Evolutionary conservation across 2,329 filamentous ascomycete genomes (phyloP).

Genomic region (Apiospora kogelbergensis): DNA sequence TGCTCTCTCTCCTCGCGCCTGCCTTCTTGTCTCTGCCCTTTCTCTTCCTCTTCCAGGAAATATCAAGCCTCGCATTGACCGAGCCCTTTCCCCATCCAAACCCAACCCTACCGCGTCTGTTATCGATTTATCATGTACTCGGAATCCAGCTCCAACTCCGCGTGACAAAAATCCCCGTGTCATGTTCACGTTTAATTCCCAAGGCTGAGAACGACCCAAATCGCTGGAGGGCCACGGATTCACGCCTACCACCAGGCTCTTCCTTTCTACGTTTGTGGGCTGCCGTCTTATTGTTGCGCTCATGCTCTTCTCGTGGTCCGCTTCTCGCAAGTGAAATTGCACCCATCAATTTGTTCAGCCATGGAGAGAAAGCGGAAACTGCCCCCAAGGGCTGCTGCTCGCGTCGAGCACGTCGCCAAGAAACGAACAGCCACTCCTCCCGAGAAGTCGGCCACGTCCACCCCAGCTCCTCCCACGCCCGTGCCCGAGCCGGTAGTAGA

Average conservation of each 20-base stretch:
- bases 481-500: constrained; percentile 36
- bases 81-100: not conserved
- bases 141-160: not conserved
- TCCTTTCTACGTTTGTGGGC: not conserved
- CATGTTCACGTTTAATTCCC: not conserved
- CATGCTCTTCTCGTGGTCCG: not conserved
- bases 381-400: constrained; percentile 60
- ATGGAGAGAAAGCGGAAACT: constrained; percentile 70
- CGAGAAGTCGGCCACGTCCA: constrained; percentile 49
- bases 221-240: not conserved
- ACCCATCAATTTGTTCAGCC: not conserved
- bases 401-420: constrained; percentile 60
- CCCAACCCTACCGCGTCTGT: not conserved
- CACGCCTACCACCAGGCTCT: not conserved
- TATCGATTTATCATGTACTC: constrained; percentile 6
- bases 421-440: constrained; percentile 58
- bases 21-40: not conserved
- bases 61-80: not conserved
- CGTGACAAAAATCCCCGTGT: not conserved
- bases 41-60: not conserved
- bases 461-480: constrained; percentile 32
- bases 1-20: not conserved
- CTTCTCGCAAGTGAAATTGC: constrained; percentile 6
- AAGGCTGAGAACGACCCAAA: not conserved
- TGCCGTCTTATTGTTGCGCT: constrained; percentile 6